A percentile compares a stretch with the other conserved stretches of the same genome.
phyloP scores from a whole-genome alignment of 805 yeast species.

The Barnettozyma siamensis region DNA sequence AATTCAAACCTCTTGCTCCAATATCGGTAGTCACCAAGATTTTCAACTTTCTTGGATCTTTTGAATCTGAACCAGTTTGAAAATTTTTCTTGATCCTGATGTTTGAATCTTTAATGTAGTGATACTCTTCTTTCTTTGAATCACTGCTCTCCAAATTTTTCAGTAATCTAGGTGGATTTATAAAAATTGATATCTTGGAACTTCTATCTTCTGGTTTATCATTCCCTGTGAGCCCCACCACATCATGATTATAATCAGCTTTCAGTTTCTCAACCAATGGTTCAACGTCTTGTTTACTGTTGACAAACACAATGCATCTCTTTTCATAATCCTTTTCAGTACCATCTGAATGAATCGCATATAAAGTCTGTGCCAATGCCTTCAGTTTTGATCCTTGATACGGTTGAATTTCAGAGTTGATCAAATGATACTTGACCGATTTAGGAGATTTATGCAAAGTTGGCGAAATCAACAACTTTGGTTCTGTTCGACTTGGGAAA shows the following conservation, averaged over 20 bases:
- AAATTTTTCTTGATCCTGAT: constrained; percentile 20
- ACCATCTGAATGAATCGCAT: constrained; percentile 79
- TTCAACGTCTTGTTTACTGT: constrained; percentile 58
- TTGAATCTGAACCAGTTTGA: background rate
- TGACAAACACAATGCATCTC: constrained; percentile 80
- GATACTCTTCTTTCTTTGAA: constrained; percentile 10
- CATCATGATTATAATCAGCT: constrained; percentile 47
- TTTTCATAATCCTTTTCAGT: constrained; percentile 73
- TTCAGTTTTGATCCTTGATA: constrained; percentile 78
- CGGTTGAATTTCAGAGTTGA: constrained; percentile 74
- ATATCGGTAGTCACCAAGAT: constrained; percentile 85
- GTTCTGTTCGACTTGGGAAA: constrained; percentile 54
- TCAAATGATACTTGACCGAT: constrained; percentile 61
- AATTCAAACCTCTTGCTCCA: constrained; percentile 85
- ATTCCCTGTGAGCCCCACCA: constrained; percentile 61
- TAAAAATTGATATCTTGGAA: constrained; percentile 51
- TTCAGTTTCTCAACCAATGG: constrained; percentile 51
- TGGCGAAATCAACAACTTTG: constrained; percentile 62
- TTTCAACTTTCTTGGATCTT: constrained; percentile 38
- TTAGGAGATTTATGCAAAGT: constrained; percentile 80
- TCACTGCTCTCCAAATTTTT: constrained; percentile 20
- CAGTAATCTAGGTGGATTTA: constrained; percentile 50
- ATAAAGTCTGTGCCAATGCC: constrained; percentile 83
- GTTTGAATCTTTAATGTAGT: constrained; percentile 31
- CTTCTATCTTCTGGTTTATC: constrained; percentile 57